Evolutionary conservation across 2,329 filamentous ascomycete genomes (phyloP).

Genomic region (Verticillium nonalfalfae): DNA sequence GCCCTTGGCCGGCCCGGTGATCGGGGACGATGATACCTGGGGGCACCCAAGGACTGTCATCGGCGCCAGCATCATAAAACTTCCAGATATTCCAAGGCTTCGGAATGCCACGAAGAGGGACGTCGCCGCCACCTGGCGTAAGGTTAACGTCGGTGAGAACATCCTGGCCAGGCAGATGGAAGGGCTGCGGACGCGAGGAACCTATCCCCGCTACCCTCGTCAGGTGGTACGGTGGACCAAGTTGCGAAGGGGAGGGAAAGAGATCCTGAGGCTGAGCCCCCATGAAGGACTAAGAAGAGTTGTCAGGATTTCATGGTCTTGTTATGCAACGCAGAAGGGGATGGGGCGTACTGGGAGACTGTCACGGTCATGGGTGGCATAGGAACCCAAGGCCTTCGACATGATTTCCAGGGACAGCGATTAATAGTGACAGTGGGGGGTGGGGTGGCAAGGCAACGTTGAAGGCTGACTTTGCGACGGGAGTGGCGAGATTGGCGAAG

Average conservation of each 20-base stretch:
- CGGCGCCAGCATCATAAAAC: constrained; percentile 25
- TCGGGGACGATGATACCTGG: constrained; percentile 22
- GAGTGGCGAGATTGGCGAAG: not conserved
- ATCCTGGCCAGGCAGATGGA: not conserved
- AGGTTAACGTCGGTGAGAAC: not conserved
- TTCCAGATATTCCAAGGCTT: constrained; percentile 17
- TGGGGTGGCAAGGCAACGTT: not conserved
- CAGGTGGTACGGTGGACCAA: not conserved
- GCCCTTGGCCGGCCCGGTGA: constrained; percentile 18
- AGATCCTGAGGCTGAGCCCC: not conserved
- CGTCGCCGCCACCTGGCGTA: not conserved
- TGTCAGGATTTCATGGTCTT: not conserved
- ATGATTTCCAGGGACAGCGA: not conserved
- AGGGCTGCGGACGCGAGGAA: not conserved
- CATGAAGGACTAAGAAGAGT: not conserved
- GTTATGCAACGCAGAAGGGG: not conserved
- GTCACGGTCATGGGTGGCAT: not conserved
- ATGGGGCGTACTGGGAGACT: not conserved
- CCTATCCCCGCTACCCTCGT: constrained; percentile 4
- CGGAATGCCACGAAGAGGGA: constrained; percentile 4
- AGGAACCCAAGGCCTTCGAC: not conserved
- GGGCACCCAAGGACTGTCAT: constrained; percentile 39
- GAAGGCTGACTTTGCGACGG: not conserved
- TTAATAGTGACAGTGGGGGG: not conserved
- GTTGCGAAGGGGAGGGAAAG: not conserved